A percentile compares a stretch with the other conserved stretches of the same genome.
phyloP scores from a whole-genome alignment of 1,139 yeast species.

The Debaryomyces coudertii region DNA sequence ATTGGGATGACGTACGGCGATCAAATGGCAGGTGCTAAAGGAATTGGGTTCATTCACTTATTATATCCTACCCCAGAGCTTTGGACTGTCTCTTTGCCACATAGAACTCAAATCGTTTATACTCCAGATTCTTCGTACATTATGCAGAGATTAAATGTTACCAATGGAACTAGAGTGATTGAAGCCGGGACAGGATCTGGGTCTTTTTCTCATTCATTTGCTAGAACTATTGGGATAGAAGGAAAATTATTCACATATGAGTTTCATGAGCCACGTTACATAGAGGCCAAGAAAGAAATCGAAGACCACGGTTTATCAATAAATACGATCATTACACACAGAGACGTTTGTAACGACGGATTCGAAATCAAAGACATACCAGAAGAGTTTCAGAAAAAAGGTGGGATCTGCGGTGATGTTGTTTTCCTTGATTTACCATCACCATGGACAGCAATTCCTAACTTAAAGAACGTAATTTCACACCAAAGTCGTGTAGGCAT shows the following conservation, averaged over 20 bases:
- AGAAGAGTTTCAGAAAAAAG: constrained; percentile 30
- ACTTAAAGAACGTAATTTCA: constrained; percentile 64
- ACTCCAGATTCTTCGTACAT: constrained; percentile 94
- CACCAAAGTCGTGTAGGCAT: constrained; percentile 58
- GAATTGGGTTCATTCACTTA: constrained; percentile 85
- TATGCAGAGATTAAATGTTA: constrained; percentile 74
- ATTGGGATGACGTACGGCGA: constrained; percentile 83
- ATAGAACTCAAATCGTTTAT: constrained; percentile 96
- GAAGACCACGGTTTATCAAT: constrained; percentile 64
- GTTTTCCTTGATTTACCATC: constrained; percentile 92
- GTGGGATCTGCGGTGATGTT: constrained; percentile 59
- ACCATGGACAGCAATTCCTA: constrained; percentile 95
- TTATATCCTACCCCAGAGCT: constrained; percentile 92
- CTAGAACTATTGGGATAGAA: constrained; percentile 66
- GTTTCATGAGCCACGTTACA: constrained; percentile 82
- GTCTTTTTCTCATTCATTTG: constrained; percentile 90
- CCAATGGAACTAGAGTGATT: constrained; percentile 76
- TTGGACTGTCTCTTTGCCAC: constrained; percentile 95
- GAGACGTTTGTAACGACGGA: constrained; percentile 92
- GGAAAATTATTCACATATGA: constrained; percentile 85
- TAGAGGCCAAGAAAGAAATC: constrained; percentile 80
- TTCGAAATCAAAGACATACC: constrained; percentile 55
- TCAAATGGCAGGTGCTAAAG: constrained; percentile 79
- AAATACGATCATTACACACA: constrained; percentile 67
- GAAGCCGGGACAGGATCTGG: constrained; percentile 99